Conservation (phyloP, 352 stramenopile genomes). For the Thraustochytrium striatum region DNA sequence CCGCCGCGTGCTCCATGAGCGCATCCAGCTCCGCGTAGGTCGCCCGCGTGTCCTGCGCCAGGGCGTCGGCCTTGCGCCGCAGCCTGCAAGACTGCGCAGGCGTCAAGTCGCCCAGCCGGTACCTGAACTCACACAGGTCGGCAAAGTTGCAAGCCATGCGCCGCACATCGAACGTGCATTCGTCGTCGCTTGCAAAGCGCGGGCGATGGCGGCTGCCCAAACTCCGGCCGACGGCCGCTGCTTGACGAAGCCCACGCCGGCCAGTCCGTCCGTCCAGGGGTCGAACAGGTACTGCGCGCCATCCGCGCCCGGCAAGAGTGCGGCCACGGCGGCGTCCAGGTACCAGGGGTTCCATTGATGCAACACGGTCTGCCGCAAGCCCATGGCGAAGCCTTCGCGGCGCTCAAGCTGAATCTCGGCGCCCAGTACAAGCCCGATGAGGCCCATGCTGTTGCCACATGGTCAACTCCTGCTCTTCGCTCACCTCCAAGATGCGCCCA, state of each 20-base stretch:
- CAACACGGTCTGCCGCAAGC: not conserved
- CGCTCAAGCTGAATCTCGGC: constrained; percentile 17
- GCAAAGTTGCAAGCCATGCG: constrained; percentile 29
- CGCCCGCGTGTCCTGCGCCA: not conserved
- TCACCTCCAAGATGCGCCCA: constrained; percentile 10
- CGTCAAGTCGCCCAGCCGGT: constrained; percentile 16
- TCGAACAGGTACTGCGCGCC: constrained; percentile 28
- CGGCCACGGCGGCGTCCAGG: constrained; percentile 16
- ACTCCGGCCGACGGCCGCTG: not conserved
- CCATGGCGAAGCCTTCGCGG: constrained; percentile 16
- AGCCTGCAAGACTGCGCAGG: constrained; percentile 33
- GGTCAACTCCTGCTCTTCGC: constrained; percentile 1
- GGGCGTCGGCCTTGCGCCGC: not conserved
- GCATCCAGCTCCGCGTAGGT: not conserved
- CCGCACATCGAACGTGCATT: constrained; percentile 39
- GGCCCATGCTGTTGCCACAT: constrained; percentile 37
- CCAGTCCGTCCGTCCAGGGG: constrained; percentile 38
- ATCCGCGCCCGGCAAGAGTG: constrained; percentile 10
- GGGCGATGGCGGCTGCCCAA: not conserved
- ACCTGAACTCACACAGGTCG: constrained; percentile 33
- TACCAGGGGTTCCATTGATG: constrained; percentile 43
- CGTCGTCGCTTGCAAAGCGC: constrained; percentile 12
- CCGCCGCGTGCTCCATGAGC: not conserved
- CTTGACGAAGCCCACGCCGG: constrained; percentile 19
- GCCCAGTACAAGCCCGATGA: constrained; percentile 9